phyloP scores from a whole-genome alignment of 352 stramenopile genomes.

The Globisporangium recalcitrans region DNA sequence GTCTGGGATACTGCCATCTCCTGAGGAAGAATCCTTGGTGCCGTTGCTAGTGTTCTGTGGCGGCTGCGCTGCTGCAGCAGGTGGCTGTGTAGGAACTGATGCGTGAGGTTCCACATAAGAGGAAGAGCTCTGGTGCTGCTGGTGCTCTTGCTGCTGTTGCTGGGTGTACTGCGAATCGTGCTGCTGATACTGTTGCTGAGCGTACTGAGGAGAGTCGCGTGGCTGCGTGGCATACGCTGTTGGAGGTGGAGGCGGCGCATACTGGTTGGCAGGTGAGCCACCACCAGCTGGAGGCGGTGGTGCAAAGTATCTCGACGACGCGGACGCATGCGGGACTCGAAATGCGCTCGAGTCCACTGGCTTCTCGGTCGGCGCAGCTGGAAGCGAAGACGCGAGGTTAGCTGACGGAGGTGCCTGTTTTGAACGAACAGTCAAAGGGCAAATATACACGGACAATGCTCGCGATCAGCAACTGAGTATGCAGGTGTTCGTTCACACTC shows the following conservation, averaged over 20 bases:
- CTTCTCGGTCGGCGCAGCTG: constrained; percentile 31
- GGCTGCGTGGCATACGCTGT: constrained; percentile 20
- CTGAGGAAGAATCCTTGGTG: constrained; percentile 10
- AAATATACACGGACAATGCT: too few species aligned
- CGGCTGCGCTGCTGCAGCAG: constrained; percentile 6
- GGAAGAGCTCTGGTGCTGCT: constrained; percentile 14
- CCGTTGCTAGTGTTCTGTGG: constrained; percentile 3
- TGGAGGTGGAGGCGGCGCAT: neutral
- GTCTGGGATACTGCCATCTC: constrained; percentile 56
- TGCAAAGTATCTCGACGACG: constrained; percentile 18
- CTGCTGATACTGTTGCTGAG: constrained; percentile 17
- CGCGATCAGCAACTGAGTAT: neutral
- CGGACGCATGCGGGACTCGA: constrained; percentile 14
- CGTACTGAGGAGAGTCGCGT: constrained; percentile 3
- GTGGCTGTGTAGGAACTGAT: neutral
- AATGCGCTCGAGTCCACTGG: constrained; percentile 13
- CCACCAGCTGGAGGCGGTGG: constrained; percentile 19
- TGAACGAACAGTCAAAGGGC: neutral
- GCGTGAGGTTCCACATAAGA: constrained; percentile 13
- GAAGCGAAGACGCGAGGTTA: constrained; percentile 15
- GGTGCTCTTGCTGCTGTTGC: constrained; percentile 17
- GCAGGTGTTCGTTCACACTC: neutral
- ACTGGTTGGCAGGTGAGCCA: constrained; percentile 1
- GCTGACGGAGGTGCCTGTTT: constrained; percentile 31
- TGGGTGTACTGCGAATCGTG: constrained; percentile 8